Base-by-base conservation (phyloP, 2,329 filamentous ascomycete species). In the Claviceps africana region DNA sequence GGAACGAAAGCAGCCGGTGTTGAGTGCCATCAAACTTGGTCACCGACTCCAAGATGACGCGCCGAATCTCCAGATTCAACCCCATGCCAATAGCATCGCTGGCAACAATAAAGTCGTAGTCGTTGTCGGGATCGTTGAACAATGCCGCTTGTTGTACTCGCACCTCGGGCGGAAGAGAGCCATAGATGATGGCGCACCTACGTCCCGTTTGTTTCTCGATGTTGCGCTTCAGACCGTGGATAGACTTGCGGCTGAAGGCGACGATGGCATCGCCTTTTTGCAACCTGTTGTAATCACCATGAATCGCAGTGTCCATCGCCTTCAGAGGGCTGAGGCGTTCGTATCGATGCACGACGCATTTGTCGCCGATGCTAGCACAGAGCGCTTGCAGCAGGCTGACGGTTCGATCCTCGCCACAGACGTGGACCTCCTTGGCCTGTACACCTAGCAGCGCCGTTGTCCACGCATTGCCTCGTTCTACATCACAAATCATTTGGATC, bases 61-160 rank as follows among this genome's bases (percentile, higher is more conserved):
- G 85, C 64, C 89, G 93, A 64, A 96, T 88, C 67, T 82, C 89
- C 65, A 98, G 70, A 62, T 98, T 98, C 22, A 98, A 72, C 1
- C 94, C 93, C 91, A 98, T 97, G 39, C 93, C 93, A 56, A 98
- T 91, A 47, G 93, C 93, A 68, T 96, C 89, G 60, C 88, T 96
- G 9, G 94, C 93, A 28, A 93, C 90, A 6, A 98, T 74, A 59
- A 83, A 94, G 64, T 98, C 93, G 64, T 96, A 98, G 54, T 96
- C 90, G 64, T 94, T 98, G 63, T 95, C 69, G 0, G 89, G 90
- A 57, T 97, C 87, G 63, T 98, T 98, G 74, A 98, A 98, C 0
- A 97, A 74, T 17, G 82, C 81, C 0, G 93, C 93, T 69, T 98
- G 93, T 63, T 91, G 83, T 3, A 89, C 88, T 56, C 93, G 81